These are phyloP conservation scores for Meredithiella fracta DNA, from an alignment of 2,329 filamentous ascomycete species.

Conservation along the genomic window DNA sequence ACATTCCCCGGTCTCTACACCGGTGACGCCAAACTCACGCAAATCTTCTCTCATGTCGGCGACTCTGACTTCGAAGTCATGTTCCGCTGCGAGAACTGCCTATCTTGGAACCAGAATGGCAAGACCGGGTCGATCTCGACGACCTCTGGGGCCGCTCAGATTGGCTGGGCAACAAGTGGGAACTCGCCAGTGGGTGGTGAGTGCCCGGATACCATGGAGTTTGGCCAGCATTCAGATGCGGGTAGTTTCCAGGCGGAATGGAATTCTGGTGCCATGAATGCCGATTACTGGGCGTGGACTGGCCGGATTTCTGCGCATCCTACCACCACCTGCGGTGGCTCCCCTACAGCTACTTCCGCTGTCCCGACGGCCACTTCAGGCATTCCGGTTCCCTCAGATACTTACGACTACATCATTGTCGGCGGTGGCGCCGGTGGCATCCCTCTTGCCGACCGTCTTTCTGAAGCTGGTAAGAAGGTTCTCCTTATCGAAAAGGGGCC, in stretches of 20 bases:
- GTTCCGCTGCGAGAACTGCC: constrained; percentile 18
- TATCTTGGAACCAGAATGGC: constrained; percentile 35
- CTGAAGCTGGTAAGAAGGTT: constrained; percentile 47
- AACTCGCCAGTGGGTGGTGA: constrained; percentile 25
- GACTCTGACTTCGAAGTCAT: constrained; percentile 42
- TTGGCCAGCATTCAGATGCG: constrained; percentile 35
- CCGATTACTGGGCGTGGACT: constrained; percentile 25
- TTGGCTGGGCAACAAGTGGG: constrained; percentile 41
- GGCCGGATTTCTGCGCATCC: background rate
- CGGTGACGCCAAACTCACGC: constrained; percentile 44
- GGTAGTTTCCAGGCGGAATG: constrained; percentile 29
- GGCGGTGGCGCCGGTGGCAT: constrained; percentile 47
- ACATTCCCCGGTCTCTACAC: constrained; percentile 40
- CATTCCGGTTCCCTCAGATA: constrained; percentile 8
- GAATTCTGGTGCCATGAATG: constrained; percentile 17
- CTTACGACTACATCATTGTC: constrained; percentile 45
- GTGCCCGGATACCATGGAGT: constrained; percentile 28
- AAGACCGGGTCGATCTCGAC: constrained; percentile 29
- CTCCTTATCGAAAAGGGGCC: constrained; percentile 46
- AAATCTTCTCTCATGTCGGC: constrained; percentile 41
- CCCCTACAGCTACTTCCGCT: background rate
- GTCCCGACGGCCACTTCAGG: constrained; percentile 20
- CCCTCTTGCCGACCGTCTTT: constrained; percentile 37
- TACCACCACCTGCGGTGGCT: constrained; percentile 15
- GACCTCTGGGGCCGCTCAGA: constrained; percentile 26